Percentiles rank a stretch among this genome's conserved stretches.
Evolutionary conservation across 2,329 filamentous ascomycete species (phyloP).

Genomic region (Fusarium armeniacum): DNA sequence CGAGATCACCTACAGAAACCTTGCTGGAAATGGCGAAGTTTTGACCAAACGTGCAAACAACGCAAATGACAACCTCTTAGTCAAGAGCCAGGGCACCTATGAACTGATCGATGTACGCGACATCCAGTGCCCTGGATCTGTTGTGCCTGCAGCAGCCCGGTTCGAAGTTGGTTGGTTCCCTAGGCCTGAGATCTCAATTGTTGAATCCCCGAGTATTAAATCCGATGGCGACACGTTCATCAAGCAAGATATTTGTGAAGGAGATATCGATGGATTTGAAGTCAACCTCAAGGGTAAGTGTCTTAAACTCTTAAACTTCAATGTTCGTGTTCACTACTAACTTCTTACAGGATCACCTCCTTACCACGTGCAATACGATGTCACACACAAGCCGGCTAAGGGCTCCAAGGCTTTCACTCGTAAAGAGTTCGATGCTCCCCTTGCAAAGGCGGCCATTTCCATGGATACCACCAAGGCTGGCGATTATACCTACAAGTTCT

Average conservation of each 20-base stretch:
- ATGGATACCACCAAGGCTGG: constrained; percentile 90
- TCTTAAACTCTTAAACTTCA: neutral
- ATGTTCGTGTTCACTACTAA: constrained; percentile 50
- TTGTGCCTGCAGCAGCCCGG: constrained; percentile 78
- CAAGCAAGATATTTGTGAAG: constrained; percentile 91
- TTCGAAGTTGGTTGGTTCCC: constrained; percentile 91
- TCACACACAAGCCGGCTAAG: constrained; percentile 77
- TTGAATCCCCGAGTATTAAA: constrained; percentile 73
- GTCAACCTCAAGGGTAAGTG: constrained; percentile 79
- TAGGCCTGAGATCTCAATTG: constrained; percentile 78
- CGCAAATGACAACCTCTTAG: constrained; percentile 77
- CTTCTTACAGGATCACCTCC: constrained; percentile 75
- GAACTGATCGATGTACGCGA: constrained; percentile 84
- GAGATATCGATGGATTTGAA: constrained; percentile 91
- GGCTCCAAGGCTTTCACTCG: constrained; percentile 75
- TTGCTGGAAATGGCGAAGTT: constrained; percentile 65
- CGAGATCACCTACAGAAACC: constrained; percentile 81
- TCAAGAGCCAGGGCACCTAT: constrained; percentile 79
- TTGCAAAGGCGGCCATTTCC: constrained; percentile 81
- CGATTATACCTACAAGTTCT: constrained; percentile 87
- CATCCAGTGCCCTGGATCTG: constrained; percentile 82
- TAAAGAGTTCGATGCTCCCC: constrained; percentile 81
- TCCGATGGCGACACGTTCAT: constrained; percentile 68
- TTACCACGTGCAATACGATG: constrained; percentile 85
- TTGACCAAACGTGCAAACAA: constrained; percentile 64